These are phyloP conservation scores for Globisporangium cystogenes DNA, from an alignment of 352 stramenopile genomes.

Conservation along the genomic window DNA sequence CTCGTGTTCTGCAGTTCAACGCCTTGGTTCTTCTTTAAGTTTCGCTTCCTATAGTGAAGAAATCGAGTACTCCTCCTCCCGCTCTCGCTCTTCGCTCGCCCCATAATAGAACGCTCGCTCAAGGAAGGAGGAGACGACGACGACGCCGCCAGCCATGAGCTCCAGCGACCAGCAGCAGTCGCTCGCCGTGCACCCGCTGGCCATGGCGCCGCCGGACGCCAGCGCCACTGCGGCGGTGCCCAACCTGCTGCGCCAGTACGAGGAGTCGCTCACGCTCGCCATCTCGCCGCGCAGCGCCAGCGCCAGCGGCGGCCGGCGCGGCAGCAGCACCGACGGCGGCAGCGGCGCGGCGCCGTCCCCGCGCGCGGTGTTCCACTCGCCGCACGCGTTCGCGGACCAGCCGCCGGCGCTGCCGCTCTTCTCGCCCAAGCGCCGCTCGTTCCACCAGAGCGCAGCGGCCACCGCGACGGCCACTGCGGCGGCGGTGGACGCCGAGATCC, in stretches of 20 bases:
- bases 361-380: conserved; percentile 57
- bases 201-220: conserved; percentile 6
- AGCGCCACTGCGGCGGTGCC: conserved; percentile 5
- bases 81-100: too few species aligned
- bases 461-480: not conserved
- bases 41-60: too few species aligned
- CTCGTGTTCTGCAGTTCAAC: too few species aligned
- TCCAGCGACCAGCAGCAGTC: conserved; percentile 7
- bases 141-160: conserved; percentile 4
- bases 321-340: not conserved
- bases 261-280: conserved; percentile 36
- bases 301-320: conserved; percentile 3
- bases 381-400: conserved; percentile 36
- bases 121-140: too few species aligned
- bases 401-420: conserved; percentile 39
- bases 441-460: conserved; percentile 6
- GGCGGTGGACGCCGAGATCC: conserved; percentile 18
- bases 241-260: conserved; percentile 41
- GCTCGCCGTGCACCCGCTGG: conserved; percentile 11
- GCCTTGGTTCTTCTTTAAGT: too few species aligned
- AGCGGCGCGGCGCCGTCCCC: conserved; percentile 24
- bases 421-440: conserved; percentile 48
- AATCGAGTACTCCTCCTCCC: too few species aligned
- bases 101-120: too few species aligned
- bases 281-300: conserved; percentile 18